phyloP scores from a whole-genome alignment of 225 moss, liverwort and hornwort species.

The Sphagnum contortum region DNA sequence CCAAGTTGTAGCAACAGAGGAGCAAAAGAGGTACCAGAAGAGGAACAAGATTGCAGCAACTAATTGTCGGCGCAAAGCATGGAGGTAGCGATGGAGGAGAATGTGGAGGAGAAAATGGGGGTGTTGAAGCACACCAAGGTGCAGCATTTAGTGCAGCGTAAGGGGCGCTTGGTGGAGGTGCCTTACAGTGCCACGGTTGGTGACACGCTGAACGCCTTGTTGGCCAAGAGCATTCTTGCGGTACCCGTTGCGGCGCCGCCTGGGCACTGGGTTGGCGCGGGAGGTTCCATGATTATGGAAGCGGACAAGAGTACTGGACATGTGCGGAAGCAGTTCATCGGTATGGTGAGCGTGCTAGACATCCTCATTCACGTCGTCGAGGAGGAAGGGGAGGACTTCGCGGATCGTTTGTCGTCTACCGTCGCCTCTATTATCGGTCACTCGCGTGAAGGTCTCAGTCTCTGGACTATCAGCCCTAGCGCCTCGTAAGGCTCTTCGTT shows the following conservation, averaged over 20 bases:
- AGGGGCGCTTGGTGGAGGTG: constrained; percentile 67
- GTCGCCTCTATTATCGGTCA: constrained; percentile 76
- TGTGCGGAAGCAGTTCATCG: constrained; percentile 90
- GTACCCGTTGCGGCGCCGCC: constrained; percentile 92
- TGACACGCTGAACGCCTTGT: constrained; percentile 66
- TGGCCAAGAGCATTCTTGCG: constrained; percentile 69
- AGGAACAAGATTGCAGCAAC: no score
- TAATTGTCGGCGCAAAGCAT: no score
- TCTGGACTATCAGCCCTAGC: constrained; percentile 82
- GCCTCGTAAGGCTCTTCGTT: constrained; percentile 49
- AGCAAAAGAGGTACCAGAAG: no score
- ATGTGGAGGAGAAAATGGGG: background rate
- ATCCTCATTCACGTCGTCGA: constrained; percentile 70
- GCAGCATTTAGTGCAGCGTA: constrained; percentile 50
- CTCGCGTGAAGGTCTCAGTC: constrained; percentile 74
- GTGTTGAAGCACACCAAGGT: constrained; percentile 44
- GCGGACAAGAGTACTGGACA: constrained; percentile 63
- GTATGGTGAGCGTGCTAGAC: constrained; percentile 88
- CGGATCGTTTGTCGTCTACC: constrained; percentile 30
- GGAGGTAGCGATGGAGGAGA: no score
- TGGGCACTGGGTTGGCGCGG: constrained; percentile 93
- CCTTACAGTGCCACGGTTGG: constrained; percentile 82
- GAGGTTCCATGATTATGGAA: constrained; percentile 86
- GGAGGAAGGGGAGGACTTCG: constrained; percentile 21
- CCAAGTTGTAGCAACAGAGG: no score